Evolutionary conservation across 163 green algal species (phyloP), one percentile per base, ranked within the genome.

Genomic region (Chloromonas sp.): DNA sequence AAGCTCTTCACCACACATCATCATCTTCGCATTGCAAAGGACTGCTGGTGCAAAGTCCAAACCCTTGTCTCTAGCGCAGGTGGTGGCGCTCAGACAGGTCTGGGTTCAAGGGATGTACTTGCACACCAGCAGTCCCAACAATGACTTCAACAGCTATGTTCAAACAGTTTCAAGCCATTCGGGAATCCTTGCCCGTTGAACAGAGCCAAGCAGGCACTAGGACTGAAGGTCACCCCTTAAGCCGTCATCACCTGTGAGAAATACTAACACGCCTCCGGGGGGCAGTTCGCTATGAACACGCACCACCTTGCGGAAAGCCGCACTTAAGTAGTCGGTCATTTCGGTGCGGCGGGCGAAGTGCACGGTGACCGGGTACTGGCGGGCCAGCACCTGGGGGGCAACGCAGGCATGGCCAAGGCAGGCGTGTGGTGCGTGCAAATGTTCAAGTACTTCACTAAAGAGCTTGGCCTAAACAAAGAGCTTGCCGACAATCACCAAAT

Each of bases 331-430:
- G 88, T 99, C 95, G 60, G 93, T 81, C 85, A 97, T 70, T 89
- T 98, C 95, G 0, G 97, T 99, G 77, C 91, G 91, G 11, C 92
- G 92, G 3, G 84, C 88, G 88, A 98, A 98, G 91, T 98, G 95
- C 0, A 99, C 89, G 0, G 95, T 98, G 14, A 99, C 97, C 0
- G 96, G 96, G 90, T 93, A 99, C 87, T 98, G 96, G 2, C 96
- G 88, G 0, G 96, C 96, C 3, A 96, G 93, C 1, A 99, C 93
- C 85, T 1, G 95, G 92, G 14, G 93, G 95, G 36, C 36, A 36
- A 36, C 2, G 92, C 83, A 57, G 3, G 11, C 0, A 85, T 78
- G 83, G 96, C 98, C 77, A 81, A 81, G 70, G 70, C 8, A n/a
- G 70, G 8, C 8, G 8, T 76, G 70, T 13, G 8, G 70, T 76